Evolutionary conservation across 306 rosid genomes (phyloP).

Genomic region (Gleditsia sinensis): DNA sequence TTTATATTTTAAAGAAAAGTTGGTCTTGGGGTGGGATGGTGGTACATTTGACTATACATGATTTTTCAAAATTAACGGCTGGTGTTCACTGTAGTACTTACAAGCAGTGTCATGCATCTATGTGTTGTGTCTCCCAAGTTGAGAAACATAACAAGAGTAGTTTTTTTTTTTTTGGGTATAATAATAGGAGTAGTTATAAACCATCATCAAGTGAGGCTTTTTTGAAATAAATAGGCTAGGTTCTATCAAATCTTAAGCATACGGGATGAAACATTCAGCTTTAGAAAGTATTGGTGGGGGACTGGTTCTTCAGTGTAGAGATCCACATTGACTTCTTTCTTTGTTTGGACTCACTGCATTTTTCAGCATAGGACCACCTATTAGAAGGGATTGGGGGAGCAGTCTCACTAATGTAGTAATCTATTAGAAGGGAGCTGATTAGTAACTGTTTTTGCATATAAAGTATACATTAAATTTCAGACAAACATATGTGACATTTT

Average conservation of each 20-base stretch:
- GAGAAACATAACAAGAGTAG: background rate
- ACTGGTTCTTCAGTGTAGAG: background rate
- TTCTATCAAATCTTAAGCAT: background rate
- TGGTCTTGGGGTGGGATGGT: background rate
- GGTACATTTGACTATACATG: background rate
- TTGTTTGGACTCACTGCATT: background rate
- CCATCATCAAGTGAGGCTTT: background rate
- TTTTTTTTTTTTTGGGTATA: too few species aligned
- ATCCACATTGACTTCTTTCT: background rate
- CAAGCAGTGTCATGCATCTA: too few species aligned
- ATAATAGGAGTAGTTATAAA: background rate
- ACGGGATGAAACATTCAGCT: background rate
- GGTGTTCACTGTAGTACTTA: background rate
- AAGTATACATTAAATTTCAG: background rate
- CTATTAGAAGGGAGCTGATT: too few species aligned
- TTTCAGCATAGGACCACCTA: background rate
- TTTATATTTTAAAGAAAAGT: background rate
- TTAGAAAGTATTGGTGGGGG: background rate
- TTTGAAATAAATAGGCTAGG: background rate
- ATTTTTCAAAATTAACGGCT: too few species aligned
- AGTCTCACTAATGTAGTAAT: background rate
- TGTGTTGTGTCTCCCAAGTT: background rate
- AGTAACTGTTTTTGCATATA: background rate
- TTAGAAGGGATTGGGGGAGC: background rate
- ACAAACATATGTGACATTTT: background rate